Percentiles rank a stretch among this genome's conserved stretches.
Evolutionary conservation across 257 asterid genomes (phyloP).

Genomic region (Mentha longifolia): DNA sequence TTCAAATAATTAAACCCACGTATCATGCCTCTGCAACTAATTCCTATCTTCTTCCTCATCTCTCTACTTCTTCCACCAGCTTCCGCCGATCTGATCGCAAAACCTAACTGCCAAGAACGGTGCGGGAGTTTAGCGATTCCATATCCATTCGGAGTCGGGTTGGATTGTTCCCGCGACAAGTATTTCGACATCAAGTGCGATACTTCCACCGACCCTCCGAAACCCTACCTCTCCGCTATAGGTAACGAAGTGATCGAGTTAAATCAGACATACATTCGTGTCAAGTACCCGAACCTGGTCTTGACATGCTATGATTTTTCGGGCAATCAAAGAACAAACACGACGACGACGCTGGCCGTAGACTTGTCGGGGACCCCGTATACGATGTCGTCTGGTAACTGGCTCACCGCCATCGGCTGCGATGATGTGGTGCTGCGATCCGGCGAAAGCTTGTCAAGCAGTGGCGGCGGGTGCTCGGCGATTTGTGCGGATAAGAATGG

Average conservation of each 20-base stretch:
- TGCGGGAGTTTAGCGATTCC: too few species aligned
- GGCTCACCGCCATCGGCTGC: not conserved
- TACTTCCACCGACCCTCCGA: not conserved
- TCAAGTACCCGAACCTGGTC: slow-evolving; percentile 11
- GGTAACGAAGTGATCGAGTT: not conserved
- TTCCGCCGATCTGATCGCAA: too few species aligned
- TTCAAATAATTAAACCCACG: too few species aligned
- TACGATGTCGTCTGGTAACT: not conserved
- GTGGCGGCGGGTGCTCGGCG: not conserved
- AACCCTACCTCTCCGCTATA: slow-evolving; percentile 8
- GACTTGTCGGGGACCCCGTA: not conserved
- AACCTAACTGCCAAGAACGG: too few species aligned
- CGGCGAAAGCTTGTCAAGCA: too few species aligned
- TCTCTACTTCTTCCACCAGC: too few species aligned
- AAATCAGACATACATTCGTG: not conserved
- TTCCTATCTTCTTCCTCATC: too few species aligned
- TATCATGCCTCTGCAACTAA: too few species aligned
- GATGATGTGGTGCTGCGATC: not conserved
- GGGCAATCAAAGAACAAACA: too few species aligned
- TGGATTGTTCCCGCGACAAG: not conserved
- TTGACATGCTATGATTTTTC: not conserved
- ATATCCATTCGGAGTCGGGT: too few species aligned
- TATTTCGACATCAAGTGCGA: not conserved
- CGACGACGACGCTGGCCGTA: too few species aligned
- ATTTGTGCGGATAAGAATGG: not conserved